Conservation (phyloP, 1,139 yeast genomes). For the Pichia kudriavzevii region DNA sequence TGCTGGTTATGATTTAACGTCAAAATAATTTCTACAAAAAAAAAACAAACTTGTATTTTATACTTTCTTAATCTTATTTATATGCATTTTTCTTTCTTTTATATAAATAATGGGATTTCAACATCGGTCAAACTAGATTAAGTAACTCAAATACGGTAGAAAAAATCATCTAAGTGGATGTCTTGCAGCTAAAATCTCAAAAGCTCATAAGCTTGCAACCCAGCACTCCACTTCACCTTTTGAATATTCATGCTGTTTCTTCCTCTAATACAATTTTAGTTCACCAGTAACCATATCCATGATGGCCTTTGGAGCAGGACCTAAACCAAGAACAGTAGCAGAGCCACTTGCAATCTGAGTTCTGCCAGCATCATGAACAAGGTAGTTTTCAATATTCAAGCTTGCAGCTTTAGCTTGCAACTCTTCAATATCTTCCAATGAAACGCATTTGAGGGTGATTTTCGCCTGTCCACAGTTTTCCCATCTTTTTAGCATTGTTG, state of each 20-base stretch:
- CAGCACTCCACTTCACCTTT: neutral
- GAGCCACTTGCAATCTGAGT: conserved; percentile 94
- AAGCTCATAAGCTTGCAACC: neutral
- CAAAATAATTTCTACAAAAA: conserved; percentile 4
- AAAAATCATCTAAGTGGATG: too few species aligned
- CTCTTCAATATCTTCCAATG: conserved; percentile 68
- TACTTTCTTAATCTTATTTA: conserved; percentile 16
- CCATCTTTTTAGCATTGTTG: conserved; percentile 68
- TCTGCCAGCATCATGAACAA: conserved; percentile 94
- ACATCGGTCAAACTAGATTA: conserved; percentile 30
- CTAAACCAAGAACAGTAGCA: conserved; percentile 89
- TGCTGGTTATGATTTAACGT: conserved; percentile 21
- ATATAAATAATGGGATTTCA: conserved; percentile 31
- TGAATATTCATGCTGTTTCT: neutral
- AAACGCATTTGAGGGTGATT: conserved; percentile 70
- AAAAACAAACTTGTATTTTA: conserved; percentile 12
- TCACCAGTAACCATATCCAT: conserved; percentile 77
- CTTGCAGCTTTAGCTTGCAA: conserved; percentile 77
- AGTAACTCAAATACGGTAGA: too few species aligned
- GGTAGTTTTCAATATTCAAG: conserved; percentile 66
- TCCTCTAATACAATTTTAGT: conserved; percentile 57
- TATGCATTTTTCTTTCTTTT: conserved; percentile 17
- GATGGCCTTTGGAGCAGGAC: conserved; percentile 89
- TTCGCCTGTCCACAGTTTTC: conserved; percentile 87
- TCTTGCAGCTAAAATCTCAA: too few species aligned